Percentiles rank a stretch among this genome's conserved stretches.
phyloP scores from a whole-genome alignment of 805 yeast genomes.

The Nakazawaea molendinolei region DNA sequence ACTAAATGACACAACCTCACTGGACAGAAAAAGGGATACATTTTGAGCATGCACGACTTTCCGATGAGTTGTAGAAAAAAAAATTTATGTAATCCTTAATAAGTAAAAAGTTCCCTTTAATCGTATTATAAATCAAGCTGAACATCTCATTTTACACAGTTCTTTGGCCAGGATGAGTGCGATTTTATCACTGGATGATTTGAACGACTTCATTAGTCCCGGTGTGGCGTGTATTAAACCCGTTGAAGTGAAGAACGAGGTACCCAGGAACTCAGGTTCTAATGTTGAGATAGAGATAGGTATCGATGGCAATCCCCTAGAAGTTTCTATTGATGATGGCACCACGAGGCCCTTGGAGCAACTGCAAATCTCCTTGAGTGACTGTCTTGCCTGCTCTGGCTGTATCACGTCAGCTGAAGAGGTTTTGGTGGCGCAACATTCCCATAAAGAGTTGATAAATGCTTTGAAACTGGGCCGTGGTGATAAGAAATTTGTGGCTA shows the following conservation, averaged over 20 bases:
- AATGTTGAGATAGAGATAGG: constrained; percentile 51
- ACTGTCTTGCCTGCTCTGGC: constrained; percentile 95
- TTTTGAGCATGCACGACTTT: neutral
- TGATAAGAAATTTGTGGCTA: constrained; percentile 53
- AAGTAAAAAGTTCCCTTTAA: neutral
- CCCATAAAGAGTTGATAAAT: constrained; percentile 69
- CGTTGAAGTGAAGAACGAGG: constrained; percentile 37
- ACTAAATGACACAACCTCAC: no score
- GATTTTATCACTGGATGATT: constrained; percentile 77
- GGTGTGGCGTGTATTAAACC: constrained; percentile 95
- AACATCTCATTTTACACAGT: neutral
- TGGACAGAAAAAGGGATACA: neutral
- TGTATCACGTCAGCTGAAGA: constrained; percentile 98
- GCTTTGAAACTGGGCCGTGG: constrained; percentile 32
- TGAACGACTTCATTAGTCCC: constrained; percentile 91
- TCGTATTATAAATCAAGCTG: neutral
- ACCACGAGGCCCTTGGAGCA: constrained; percentile 48
- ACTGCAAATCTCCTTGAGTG: constrained; percentile 85
- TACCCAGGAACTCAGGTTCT: constrained; percentile 21
- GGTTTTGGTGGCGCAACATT: constrained; percentile 83
- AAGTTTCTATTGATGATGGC: constrained; percentile 60
- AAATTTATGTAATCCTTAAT: neutral
- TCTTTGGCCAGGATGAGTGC: constrained; percentile 80
- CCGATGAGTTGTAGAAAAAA: neutral
- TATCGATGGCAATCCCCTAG: constrained; percentile 52